phyloP scores from a whole-genome alignment of 225 moss, liverwort and hornwort genomes.

The Antitrichia curtipendula region DNA sequence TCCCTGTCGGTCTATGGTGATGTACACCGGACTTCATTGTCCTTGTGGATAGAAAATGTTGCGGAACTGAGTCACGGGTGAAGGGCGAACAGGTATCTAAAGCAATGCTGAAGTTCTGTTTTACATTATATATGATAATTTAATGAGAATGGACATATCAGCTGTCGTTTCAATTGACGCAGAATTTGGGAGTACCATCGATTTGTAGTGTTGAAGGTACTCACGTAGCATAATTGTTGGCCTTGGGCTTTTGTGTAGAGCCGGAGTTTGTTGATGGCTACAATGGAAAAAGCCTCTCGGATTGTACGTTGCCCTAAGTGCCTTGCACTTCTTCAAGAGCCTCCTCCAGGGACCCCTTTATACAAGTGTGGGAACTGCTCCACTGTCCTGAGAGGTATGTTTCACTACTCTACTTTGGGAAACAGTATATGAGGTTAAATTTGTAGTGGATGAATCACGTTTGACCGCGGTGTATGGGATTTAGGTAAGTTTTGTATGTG shows the following conservation, averaged over 20 bases:
- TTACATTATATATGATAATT: neutral
- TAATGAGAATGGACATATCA: neutral
- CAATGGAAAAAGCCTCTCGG: constrained; percentile 37
- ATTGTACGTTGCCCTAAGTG: constrained; percentile 54
- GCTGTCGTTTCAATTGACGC: neutral
- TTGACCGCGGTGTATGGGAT: neutral
- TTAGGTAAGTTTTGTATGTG: neutral
- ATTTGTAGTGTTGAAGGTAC: neutral
- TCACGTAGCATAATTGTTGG: neutral
- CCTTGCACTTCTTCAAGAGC: constrained; percentile 47
- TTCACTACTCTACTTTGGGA: neutral
- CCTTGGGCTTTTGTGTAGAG: constrained; percentile 1
- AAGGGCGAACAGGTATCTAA: constrained; percentile 3
- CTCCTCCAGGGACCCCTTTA: constrained; percentile 38
- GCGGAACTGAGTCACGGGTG: constrained; percentile 4
- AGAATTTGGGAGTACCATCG: neutral
- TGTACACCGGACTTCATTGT: neutral
- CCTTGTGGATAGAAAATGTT: constrained; percentile 7
- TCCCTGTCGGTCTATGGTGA: neutral
- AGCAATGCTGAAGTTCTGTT: neutral
- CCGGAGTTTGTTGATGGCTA: constrained; percentile 14
- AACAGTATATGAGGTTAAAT: neutral
- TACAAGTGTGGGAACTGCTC: constrained; percentile 57
- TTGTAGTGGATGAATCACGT: neutral
- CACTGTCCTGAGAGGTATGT: constrained; percentile 40